Evolutionary conservation across 1,284 basidiomycete genomes (phyloP), one percentile per base, ranked within the genome.

Genomic region (Cutaneotrichosporon mucoides): DNA sequence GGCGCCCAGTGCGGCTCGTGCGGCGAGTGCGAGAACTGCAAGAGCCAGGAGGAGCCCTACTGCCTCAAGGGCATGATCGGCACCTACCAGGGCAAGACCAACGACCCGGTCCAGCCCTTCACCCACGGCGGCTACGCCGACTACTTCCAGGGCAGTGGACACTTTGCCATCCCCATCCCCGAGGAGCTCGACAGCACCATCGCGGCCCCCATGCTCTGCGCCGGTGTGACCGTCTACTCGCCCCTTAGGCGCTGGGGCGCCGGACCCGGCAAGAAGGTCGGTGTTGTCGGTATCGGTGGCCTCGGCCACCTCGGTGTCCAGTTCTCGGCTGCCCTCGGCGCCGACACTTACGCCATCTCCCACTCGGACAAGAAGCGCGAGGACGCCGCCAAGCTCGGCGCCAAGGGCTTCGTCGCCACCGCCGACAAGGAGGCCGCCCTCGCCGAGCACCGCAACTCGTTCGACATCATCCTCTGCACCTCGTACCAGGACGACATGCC

Each of bases 111-210:
- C 3, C 64, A 65, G 62, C 64, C 64, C 13, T 65, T 54, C 53
- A 63, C 56, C 47, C 66, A 65, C 56, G 63, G 64, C 38, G 63
- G 63, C 4, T 65, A 62, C 57, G 61, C 66, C 52, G 64, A 70
- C 64, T 70, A 70, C 57, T 68, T 67, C 49, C 56, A 66, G 80
- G 85, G 83, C 1, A 83, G 87, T 59, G 81, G 87, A 63, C 83
- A 81, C 65, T 89, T 85, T 71, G 86, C 86, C 42, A 86, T 88
- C 73, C 81, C 81, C 13, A 84, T 90, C 54, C 87, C 88, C 1
- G 82, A 87, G 7, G 79, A 68, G 7, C 76, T 89, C 54, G 76
- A 81, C 47, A 80, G 82, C 7, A 81, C 83, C 59, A 72, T 84
- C 58, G 85, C 82, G 3, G 80, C 80, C 36, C 79, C 80, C 34